These are phyloP conservation scores for Pharus latifolius DNA, from an alignment of 176 grass and related monocot species.

Conservation along the genomic window DNA sequence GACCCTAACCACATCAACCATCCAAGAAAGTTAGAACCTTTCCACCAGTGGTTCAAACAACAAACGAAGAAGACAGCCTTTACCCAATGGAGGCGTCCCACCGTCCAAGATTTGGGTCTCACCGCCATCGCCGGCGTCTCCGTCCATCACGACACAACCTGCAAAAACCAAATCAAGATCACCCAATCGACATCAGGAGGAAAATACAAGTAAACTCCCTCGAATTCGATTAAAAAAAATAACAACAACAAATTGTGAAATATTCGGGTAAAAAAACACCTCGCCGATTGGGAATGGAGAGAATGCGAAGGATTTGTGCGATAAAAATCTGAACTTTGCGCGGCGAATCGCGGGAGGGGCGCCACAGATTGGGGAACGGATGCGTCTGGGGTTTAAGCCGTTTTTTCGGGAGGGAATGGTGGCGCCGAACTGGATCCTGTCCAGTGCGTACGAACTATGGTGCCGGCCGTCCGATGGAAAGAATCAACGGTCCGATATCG, in stretches of 20 bases:
- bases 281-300: background rate
- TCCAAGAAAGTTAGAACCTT: background rate
- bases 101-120: slow-evolving; percentile 6
- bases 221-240: background rate
- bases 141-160: slow-evolving; percentile 8
- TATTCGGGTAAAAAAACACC: background rate
- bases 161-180: background rate
- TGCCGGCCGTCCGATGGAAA: too few species aligned
- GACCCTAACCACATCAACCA: slow-evolving; percentile 5
- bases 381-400: background rate
- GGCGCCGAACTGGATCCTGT: too few species aligned
- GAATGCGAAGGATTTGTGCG: background rate
- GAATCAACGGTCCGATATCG: too few species aligned
- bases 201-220: background rate
- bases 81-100: slow-evolving; percentile 21
- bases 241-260: background rate
- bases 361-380: background rate
- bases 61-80: background rate
- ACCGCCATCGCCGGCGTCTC: background rate
- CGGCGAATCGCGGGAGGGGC: too few species aligned
- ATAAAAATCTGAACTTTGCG: background rate
- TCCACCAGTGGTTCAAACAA: background rate
- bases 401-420: background rate
- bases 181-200: background rate
- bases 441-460: too few species aligned